Percentiles rank a stretch among this genome's conserved stretches.
phyloP scores from a whole-genome alignment of 305 asterid genomes.

The Coffea humblotiana region DNA sequence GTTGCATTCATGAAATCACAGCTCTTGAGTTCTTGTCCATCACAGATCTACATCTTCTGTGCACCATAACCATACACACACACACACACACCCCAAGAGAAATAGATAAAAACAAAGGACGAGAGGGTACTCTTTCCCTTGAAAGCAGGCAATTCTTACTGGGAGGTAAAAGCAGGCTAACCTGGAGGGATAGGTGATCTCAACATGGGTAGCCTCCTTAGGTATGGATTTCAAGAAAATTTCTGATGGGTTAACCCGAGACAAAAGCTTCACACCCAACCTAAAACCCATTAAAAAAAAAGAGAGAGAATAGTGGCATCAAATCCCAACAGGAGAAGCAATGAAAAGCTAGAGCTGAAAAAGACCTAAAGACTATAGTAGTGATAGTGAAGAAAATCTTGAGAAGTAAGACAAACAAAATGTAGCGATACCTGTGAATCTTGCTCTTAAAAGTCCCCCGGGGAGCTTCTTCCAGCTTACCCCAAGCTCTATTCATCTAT shows the following conservation, averaged over 20 bases:
- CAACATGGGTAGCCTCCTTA: conserved; percentile 62
- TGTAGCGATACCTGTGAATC: conserved; percentile 60
- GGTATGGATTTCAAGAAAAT: conserved; percentile 87
- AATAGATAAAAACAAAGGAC: not conserved
- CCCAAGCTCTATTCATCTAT: conserved; percentile 91
- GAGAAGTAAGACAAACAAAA: not conserved
- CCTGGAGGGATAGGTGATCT: conserved; percentile 84
- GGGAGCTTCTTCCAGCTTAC: conserved; percentile 83
- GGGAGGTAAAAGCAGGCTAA: conserved; percentile 18
- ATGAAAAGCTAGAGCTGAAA: not conserved
- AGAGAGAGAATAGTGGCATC: conserved; percentile 14
- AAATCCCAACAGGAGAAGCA: conserved; percentile 3
- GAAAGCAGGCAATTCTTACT: not conserved
- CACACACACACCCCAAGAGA: too few species aligned
- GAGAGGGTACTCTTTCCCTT: too few species aligned
- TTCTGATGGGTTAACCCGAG: conserved; percentile 92
- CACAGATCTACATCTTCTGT: not conserved
- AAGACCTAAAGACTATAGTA: not conserved
- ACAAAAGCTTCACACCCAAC: conserved; percentile 75
- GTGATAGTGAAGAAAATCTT: conserved; percentile 8
- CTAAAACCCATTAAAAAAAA: conserved; percentile 35
- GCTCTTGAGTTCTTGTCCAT: not conserved
- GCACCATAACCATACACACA: not conserved
- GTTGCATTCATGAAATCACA: not conserved
- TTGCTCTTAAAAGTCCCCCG: conserved; percentile 74